These are phyloP conservation scores for Pseudogymnoascus verrucosus DNA, from an alignment of 2,329 filamentous ascomycete species.

Conservation along the genomic window DNA sequence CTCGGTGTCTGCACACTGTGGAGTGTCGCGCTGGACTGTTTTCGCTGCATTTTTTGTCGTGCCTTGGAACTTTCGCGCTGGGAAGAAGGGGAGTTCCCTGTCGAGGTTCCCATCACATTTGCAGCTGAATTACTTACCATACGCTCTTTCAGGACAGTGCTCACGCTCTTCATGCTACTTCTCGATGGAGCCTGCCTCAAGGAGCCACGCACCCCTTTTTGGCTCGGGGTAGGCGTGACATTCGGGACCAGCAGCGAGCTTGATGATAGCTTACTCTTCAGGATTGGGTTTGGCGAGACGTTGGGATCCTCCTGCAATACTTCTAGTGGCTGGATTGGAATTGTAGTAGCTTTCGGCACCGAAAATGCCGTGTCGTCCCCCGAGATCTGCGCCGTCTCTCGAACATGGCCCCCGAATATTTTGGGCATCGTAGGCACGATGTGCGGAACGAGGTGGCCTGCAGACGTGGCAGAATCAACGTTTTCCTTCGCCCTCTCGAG, in stretches of 20 bases:
- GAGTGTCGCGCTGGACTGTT: slow-evolving; percentile 17
- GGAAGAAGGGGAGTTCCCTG: slow-evolving; percentile 14
- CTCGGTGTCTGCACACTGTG: slow-evolving; percentile 19
- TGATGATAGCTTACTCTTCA: slow-evolving; percentile 21
- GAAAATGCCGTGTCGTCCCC: slow-evolving; percentile 27
- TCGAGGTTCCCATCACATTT: background rate
- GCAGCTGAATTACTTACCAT: background rate
- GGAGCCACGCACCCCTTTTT: background rate
- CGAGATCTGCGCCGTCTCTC: slow-evolving; percentile 44
- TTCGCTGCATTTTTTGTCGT: slow-evolving; percentile 20
- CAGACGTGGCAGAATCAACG: slow-evolving; percentile 6
- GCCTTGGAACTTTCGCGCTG: slow-evolving; percentile 12
- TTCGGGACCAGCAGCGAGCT: slow-evolving; percentile 15
- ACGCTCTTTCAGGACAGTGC: background rate
- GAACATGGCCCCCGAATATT: slow-evolving; percentile 34
- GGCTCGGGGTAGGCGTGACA: background rate
- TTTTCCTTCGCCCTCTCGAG: slow-evolving; percentile 31
- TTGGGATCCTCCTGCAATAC: slow-evolving; percentile 16
- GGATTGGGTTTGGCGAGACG: slow-evolving; percentile 20
- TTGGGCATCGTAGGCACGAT: slow-evolving; percentile 24
- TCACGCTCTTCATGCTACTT: background rate
- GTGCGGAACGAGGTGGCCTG: slow-evolving; percentile 18
- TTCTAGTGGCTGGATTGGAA: slow-evolving; percentile 20
- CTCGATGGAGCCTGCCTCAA: background rate
- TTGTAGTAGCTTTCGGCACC: slow-evolving; percentile 9